Conservation (phyloP, 2,329 filamentous ascomycete genomes). For the Furcasterigmium sp. region DNA sequence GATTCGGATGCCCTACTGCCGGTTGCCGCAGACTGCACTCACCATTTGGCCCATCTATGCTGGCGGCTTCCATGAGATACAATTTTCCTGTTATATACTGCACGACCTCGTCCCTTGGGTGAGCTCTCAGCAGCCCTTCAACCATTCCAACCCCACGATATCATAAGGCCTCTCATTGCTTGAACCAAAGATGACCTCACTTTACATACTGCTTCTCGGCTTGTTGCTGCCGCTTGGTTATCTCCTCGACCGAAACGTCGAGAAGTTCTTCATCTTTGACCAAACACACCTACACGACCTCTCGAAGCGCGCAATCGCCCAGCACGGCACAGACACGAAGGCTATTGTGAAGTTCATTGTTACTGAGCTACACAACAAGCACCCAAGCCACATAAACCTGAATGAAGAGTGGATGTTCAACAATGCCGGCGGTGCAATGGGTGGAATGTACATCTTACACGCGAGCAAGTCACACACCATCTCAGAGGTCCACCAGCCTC, state of each 20-base stretch:
- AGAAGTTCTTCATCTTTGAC: constrained; percentile 70
- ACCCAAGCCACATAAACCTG: constrained; percentile 54
- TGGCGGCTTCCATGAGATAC: not conserved
- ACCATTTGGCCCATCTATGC: too few relatives aligned
- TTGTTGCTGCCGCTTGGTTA: constrained; percentile 48
- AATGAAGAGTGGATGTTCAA: constrained; percentile 85
- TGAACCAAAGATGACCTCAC: constrained; percentile 29
- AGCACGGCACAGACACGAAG: constrained; percentile 70
- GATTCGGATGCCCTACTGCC: not conserved
- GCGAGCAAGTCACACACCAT: constrained; percentile 53
- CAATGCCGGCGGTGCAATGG: constrained; percentile 86
- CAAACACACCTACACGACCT: constrained; percentile 63
- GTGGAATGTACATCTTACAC: constrained; percentile 83
- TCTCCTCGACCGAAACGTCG: constrained; percentile 51
- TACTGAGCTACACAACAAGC: constrained; percentile 52
- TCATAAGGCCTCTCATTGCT: not conserved
- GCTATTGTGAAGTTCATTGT: constrained; percentile 66
- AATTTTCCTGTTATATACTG: not conserved
- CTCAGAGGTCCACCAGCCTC: too few relatives aligned
- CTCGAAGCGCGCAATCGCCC: constrained; percentile 55
- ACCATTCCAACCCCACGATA: not conserved
- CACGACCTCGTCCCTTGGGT: too few relatives aligned
- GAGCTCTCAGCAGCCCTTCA: not conserved
- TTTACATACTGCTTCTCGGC: constrained; percentile 48
- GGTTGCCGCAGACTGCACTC: not conserved